Base-by-base conservation (phyloP, 2,329 filamentous ascomycete genomes). In the Phoma sp. region DNA sequence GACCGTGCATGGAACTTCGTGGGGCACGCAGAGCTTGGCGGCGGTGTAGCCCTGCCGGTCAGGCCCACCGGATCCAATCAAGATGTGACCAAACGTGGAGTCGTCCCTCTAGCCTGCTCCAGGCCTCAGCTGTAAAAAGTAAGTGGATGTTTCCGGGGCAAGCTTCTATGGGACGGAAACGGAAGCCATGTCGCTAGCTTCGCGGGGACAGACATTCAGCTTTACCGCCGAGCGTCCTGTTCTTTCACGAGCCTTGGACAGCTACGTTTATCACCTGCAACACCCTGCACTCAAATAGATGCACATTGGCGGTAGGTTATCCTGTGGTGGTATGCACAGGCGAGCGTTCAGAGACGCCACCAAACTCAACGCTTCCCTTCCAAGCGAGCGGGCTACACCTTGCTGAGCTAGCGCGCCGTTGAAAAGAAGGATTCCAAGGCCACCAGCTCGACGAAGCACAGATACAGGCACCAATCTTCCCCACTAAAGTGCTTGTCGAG, bases 1-100 rank as follows among this genome's bases (percentile, higher is more conserved):
- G 28, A 10, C 15, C 37, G 36, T 33, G 21, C 30, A 10, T 42
- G 38, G 36, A 18, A 30, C 47, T 29, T 11, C 7, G 30, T 33
- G 46, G 37, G 9, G 25, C 37, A 5, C n/a, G 7, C 28, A 23
- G 7, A 26, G 14, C 36, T 40, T 39, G 28, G 36, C 46, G 12
- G 12, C 5, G 15, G 26, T 4, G 4, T 40, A 7, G 21, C 17
- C 38, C 23, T 23, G 25, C 30, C 47, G 47, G 38, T 11, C 11
- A 49, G 17, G 33, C 5, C 37, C 14, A 9, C 47, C 47, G 38
- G 23, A 9, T 7, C 47, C 30, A 49, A 42, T 49, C 11, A 17
- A 17, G 14, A 14, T 21, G 14, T 21, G 10, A 25, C n/a, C 30
- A 26, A 18, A n/a, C 15, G 20, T 26, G 20, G 42, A n/a, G 42